Base-by-base conservation (phyloP, 2,329 filamentous ascomycete species). In the Lasiodiplodia sp. region DNA sequence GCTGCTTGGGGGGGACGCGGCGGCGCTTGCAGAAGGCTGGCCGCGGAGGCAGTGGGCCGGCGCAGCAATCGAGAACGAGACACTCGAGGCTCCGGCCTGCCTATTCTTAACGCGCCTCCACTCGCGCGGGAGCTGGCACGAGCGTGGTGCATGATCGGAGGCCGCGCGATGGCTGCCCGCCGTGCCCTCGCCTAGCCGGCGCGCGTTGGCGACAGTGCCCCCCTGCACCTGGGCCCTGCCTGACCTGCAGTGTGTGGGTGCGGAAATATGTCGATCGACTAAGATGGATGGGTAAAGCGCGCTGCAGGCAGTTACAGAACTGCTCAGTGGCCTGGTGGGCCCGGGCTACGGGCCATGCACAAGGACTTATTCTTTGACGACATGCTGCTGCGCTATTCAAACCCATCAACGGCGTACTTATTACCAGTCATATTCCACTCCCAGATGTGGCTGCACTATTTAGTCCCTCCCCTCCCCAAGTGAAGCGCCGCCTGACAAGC, bases 341-440 rank as follows among this genome's bases (percentile, higher is more conserved):
- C 67, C 67, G 55, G 60, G 60, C 58, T 51, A 63, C 66, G 66
- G 57, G 57, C 66, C 52, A 68, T 68, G 67, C 67, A 56, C 58
- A 63, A 68, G 60, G 44, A 64, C 60, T 68, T 68, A 68, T 68
- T 68, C 67, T 68, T 68, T 60, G 57, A 68, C 67, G 51, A 64
- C 67, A 68, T 68, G 57, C 58, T 67, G 65, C 65, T 68, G 67
- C 67, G 56, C 66, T 68, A 68, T 68, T 68, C 60, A 64, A 64
- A 51, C 60, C 60, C 60, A 64, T 64, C 60, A 64, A 64, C 60
- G 60, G 60, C 60, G 60, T 64, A 64, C 60, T 64, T 64, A 64
- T 64, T 64, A 64, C 60, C 60, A 64, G 60, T 64, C 60, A 64
- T 64, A 66, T 56, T 66, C 55, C 66, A 68, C 66, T 58, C 66